Conservation (phyloP, 2,329 filamentous ascomycete genomes). For the Fusarium bactridioides region DNA sequence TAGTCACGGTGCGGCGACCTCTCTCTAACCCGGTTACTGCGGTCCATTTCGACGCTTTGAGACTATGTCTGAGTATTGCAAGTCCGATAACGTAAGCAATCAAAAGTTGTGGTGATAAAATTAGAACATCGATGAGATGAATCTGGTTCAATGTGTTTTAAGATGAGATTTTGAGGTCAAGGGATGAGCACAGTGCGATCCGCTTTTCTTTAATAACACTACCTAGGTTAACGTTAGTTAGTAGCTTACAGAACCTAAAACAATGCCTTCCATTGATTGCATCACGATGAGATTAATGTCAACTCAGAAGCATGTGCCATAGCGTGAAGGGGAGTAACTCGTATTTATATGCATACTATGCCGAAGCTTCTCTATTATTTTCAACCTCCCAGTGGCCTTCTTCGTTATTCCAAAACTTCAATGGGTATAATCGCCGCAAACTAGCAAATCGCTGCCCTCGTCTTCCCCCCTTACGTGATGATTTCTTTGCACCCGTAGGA, state of each 20-base stretch:
- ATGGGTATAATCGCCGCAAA: slow-evolving; percentile 26
- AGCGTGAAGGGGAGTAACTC: not conserved
- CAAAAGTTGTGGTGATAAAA: not conserved
- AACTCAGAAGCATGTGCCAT: not conserved
- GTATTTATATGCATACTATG: not conserved
- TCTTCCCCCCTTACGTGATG: not conserved
- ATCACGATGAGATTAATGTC: not conserved
- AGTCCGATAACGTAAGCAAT: not conserved
- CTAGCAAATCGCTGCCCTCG: not conserved
- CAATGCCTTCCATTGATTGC: no score
- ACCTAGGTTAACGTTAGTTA: not conserved
- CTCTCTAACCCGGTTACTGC: slow-evolving; percentile 13
- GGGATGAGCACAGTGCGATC: slow-evolving; percentile 39
- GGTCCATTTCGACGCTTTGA: slow-evolving; percentile 21
- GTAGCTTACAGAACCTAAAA: not conserved
- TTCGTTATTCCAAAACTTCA: slow-evolving; percentile 6
- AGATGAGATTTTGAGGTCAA: slow-evolving; percentile 31
- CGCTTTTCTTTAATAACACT: slow-evolving; percentile 20
- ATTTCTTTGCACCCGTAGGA: not conserved
- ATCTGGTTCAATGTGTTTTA: slow-evolving; percentile 12
- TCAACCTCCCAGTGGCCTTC: not conserved
- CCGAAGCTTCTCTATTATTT: not conserved
- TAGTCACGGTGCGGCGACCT: slow-evolving; percentile 37
- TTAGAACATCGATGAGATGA: not conserved
- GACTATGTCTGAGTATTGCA: not conserved